Evolutionary conservation across 139 green algal genomes (phyloP).

Genomic region (Nannochloris sp.): DNA sequence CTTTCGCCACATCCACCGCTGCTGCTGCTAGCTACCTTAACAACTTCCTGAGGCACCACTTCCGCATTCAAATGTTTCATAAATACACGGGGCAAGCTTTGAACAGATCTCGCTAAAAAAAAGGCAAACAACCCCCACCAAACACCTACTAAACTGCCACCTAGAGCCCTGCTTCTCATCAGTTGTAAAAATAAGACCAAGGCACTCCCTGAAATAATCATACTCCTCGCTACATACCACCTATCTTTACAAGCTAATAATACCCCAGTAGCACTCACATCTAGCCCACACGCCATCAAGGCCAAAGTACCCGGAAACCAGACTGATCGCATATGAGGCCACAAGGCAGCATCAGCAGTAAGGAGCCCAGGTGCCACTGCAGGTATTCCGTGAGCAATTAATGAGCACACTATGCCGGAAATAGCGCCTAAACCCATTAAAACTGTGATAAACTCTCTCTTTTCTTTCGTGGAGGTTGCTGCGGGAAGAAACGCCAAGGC

Average conservation of each 20-base stretch:
- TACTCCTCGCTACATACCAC: conserved; percentile 34
- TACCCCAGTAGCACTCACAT: conserved; percentile 46
- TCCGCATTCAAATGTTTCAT: neutral
- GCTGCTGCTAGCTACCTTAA: no score
- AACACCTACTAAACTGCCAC: conserved; percentile 32
- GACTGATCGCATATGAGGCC: conserved; percentile 40
- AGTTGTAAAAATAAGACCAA: conserved; percentile 40
- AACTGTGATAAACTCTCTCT: conserved; percentile 11
- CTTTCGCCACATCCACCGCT: no score
- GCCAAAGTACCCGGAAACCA: conserved; percentile 24
- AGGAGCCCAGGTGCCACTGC: conserved; percentile 32
- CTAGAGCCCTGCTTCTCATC: conserved; percentile 11
- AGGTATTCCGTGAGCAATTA: conserved; percentile 22
- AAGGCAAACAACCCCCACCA: conserved; percentile 58
- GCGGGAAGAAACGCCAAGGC: conserved; percentile 50
- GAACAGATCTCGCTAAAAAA: conserved; percentile 40
- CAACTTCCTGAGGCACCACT: no score
- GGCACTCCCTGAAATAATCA: conserved; percentile 37
- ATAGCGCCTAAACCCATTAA: conserved; percentile 23
- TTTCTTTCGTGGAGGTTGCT: neutral
- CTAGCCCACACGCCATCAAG: conserved; percentile 48
- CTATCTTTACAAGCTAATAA: conserved; percentile 41
- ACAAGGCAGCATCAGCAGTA: conserved; percentile 40
- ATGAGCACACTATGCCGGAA: conserved; percentile 21
- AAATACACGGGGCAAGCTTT: conserved; percentile 31